phyloP scores from a whole-genome alignment of 768 basidiomycete genomes.

The Mycena pura region DNA sequence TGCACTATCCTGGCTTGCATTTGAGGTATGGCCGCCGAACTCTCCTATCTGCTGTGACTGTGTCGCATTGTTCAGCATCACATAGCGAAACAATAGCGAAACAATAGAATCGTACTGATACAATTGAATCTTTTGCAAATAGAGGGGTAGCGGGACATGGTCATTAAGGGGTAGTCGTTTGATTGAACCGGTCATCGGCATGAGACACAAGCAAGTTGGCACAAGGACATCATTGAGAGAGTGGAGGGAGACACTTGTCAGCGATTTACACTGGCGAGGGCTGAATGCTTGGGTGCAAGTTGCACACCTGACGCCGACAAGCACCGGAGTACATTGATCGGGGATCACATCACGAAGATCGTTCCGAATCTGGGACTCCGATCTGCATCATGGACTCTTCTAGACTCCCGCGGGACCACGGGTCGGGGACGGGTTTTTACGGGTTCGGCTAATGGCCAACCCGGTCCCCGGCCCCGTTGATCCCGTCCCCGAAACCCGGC shows the following conservation, averaged over 20 bases:
- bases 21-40: not conserved
- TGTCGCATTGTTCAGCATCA: not conserved
- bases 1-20: not conserved
- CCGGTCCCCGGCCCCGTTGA: not conserved
- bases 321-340: not conserved
- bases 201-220: not conserved
- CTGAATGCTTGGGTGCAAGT: not conserved
- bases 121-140: not conserved
- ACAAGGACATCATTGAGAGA: not conserved
- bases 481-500: not conserved
- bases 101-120: too few relatives aligned
- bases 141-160: not conserved
- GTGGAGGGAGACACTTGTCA: not conserved
- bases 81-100: too few relatives aligned
- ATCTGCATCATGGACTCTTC: too few relatives aligned
- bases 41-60: not conserved
- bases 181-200: not conserved
- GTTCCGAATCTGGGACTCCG: not conserved
- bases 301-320: not conserved
- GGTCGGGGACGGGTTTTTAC: not conserved
- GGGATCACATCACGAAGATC: not conserved
- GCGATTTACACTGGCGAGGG: not conserved
- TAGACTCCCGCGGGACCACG: not conserved
- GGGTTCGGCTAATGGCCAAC: not conserved
- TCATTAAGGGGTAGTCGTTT: not conserved